Evolutionary conservation across 305 asterid genomes (phyloP).

Genomic region (Fraxinus xanthoxyloides): DNA sequence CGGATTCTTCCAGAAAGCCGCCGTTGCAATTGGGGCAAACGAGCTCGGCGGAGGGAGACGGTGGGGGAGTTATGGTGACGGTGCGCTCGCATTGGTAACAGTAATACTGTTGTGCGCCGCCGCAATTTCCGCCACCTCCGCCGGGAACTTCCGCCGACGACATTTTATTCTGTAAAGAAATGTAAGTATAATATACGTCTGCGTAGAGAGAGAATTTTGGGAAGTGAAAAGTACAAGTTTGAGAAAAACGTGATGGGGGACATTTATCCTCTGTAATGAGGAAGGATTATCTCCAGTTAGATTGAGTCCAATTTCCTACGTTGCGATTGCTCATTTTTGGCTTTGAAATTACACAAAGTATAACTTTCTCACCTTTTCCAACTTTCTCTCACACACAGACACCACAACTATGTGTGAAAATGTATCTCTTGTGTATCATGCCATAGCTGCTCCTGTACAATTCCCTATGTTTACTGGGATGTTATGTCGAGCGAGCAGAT

Average conservation of each 20-base stretch:
- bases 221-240: background rate
- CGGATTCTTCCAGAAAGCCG: constrained; percentile 36
- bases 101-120: constrained; percentile 19
- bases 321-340: background rate
- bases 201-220: background rate
- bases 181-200: background rate
- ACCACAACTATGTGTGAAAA: background rate
- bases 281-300: background rate
- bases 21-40: constrained; percentile 41
- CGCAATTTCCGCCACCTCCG: constrained; percentile 17
- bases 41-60: constrained; percentile 31
- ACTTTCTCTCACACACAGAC: too few species aligned
- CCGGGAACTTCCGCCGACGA: background rate
- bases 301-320: background rate
- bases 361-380: too few species aligned
- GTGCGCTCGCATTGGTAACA: constrained; percentile 38
- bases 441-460: background rate
- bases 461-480: background rate
- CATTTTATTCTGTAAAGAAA: background rate
- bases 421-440: background rate
- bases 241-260: background rate
- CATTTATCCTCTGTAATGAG: background rate
- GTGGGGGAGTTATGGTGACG: constrained; percentile 29
- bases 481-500: background rate
- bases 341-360: background rate